Conservation (phyloP, 805 yeast genomes). For the Schwanniomyces vanrijiae region DNA sequence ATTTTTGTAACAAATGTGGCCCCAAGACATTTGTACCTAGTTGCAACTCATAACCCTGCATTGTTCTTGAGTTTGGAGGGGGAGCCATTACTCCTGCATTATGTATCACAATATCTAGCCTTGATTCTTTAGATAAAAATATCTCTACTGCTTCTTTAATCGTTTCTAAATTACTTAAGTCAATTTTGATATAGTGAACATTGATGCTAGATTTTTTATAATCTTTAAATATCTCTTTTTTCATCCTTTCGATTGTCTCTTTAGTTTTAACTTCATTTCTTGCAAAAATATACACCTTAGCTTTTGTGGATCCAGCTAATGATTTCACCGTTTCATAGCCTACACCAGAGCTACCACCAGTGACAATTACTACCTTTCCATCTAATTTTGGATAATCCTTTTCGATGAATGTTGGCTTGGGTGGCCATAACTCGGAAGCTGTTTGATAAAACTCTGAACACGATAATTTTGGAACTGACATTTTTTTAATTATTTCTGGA, state of each 20-base stretch:
- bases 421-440: neutral
- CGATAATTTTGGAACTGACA: neutral
- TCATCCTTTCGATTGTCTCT: slow-evolving; percentile 23
- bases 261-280: slow-evolving; percentile 33
- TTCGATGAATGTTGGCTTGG: slow-evolving; percentile 23
- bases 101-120: slow-evolving; percentile 21
- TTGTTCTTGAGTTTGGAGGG: slow-evolving; percentile 24
- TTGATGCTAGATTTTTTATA: slow-evolving; percentile 8
- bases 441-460: slow-evolving; percentile 1
- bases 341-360: slow-evolving; percentile 42
- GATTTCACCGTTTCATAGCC: slow-evolving; percentile 26
- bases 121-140: slow-evolving; percentile 13
- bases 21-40: slow-evolving; percentile 50
- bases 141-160: slow-evolving; percentile 36
- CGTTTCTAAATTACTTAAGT: slow-evolving; percentile 43
- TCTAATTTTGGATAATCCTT: slow-evolving; percentile 34
- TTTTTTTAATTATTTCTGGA: neutral
- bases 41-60: slow-evolving; percentile 47
- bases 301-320: slow-evolving; percentile 13
- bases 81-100: slow-evolving; percentile 30
- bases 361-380: slow-evolving; percentile 37
- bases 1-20: slow-evolving; percentile 43
- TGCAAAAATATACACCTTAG: slow-evolving; percentile 35
- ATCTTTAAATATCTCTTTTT: slow-evolving; percentile 16
- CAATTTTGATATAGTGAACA: slow-evolving; percentile 22